Percentiles rank a stretch among this genome's conserved stretches.
These are phyloP conservation scores for Arachnomyces sp. DNA, from an alignment of 2,329 filamentous ascomycete genomes.

Conservation along the genomic window DNA sequence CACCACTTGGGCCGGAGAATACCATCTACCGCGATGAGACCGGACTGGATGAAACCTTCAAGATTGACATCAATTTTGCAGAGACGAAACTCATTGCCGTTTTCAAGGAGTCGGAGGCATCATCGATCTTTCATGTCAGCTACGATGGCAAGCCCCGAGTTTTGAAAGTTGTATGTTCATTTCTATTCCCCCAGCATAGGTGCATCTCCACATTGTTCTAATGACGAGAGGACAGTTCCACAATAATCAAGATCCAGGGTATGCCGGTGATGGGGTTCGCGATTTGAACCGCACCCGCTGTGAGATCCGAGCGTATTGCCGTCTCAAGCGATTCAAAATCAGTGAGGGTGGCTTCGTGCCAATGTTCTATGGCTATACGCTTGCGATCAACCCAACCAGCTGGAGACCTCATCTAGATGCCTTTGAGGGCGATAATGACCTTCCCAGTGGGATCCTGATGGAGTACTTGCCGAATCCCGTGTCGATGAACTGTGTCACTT, in stretches of 20 bases:
- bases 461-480: constrained; percentile 5
- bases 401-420: constrained; percentile 3
- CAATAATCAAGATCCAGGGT: constrained; percentile 5
- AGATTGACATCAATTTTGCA: too few relatives aligned
- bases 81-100: too few relatives aligned
- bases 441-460: constrained; percentile 5
- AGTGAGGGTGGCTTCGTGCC: constrained; percentile 6
- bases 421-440: constrained; percentile 2
- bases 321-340: constrained; percentile 2
- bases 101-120: too few relatives aligned
- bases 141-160: too few relatives aligned
- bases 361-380: constrained; percentile 3
- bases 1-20: too few relatives aligned
- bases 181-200: too few relatives aligned
- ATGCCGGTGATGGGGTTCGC: constrained; percentile 4
- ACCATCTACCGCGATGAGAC: too few relatives aligned
- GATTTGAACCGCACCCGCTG: constrained; percentile 7
- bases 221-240: constrained; percentile 1
- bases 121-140: too few relatives aligned
- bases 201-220: too few relatives aligned
- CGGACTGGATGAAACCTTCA: too few relatives aligned
- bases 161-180: too few relatives aligned
- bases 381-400: constrained; percentile 3
- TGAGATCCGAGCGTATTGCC: constrained; percentile 7
- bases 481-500: constrained; percentile 5